phyloP scores from a whole-genome alignment of 495 filamentous ascomycete genomes.

The Penicillium steckii region DNA sequence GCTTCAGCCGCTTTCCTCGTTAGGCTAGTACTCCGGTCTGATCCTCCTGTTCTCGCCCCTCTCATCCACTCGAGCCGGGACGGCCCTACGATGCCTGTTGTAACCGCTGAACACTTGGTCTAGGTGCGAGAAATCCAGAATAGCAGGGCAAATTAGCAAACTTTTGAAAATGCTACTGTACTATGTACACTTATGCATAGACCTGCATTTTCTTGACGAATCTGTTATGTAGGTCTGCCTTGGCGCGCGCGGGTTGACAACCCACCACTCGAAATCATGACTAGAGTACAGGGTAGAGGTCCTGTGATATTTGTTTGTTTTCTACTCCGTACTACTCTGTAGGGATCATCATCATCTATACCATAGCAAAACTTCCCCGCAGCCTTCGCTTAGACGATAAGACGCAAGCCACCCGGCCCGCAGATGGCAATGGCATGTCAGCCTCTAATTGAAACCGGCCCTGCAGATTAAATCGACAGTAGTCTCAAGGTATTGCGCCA shows the following conservation, averaged over 20 bases:
- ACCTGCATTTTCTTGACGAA: too few species aligned
- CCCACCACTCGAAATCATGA: constrained; percentile 3
- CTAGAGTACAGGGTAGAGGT: too few species aligned
- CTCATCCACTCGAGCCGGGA: not conserved
- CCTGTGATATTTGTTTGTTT: too few species aligned
- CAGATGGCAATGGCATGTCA: not conserved
- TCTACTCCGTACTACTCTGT: not conserved
- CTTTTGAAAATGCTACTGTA: not conserved
- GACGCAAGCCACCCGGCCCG: constrained; percentile 6
- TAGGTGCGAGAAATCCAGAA: not conserved
- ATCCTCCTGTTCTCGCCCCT: not conserved
- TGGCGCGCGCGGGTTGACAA: constrained; percentile 13
- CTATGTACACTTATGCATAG: not conserved
- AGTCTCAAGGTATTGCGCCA: constrained; percentile 6
- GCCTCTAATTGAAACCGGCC: not conserved
- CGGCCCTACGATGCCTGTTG: not conserved
- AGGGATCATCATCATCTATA: not conserved
- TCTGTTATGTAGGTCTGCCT: not conserved
- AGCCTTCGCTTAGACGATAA: constrained; percentile 19
- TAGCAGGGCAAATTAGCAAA: too few species aligned
- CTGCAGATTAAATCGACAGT: not conserved
- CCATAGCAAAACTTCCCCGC: constrained; percentile 10
- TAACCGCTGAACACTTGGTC: not conserved
- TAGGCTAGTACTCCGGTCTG: constrained; percentile 13
- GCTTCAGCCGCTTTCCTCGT: constrained; percentile 11